Base-by-base conservation (phyloP, 78 protist species). In the Chrysochromulina parva region DNA sequence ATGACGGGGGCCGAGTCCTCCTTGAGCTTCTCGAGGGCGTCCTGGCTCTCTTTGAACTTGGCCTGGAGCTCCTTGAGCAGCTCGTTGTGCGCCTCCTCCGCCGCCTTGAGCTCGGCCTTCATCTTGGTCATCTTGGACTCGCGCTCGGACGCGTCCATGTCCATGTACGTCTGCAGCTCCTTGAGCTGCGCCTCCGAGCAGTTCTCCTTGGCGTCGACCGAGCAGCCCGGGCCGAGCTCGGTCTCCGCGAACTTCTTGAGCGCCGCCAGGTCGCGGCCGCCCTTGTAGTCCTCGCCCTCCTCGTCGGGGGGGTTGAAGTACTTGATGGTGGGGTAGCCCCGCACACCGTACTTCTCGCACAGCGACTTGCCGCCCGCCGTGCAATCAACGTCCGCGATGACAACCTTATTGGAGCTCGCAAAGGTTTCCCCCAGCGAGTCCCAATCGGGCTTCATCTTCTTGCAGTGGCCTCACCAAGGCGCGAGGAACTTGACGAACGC, bases 241-340 rank as follows among this genome's bases (percentile, higher is more conserved):
- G 19, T 16, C 55, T 59, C 78, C 1, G 60, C 78, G 20, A 62
- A 62, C 59, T 85, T 85, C 80, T 59, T 65, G n/a, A 82, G 52
- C 58, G 38, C n/a, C 20, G 50, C 74, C 48, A 62, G 60, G 52
- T 47, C 57, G 57, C 90, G 90, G 57, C 90, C 90, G 73, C 90
- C 90, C 90, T 85, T 58, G 90, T 85, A 85, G 90, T 85, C 90
- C 19, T 62, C 74, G 76, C 85, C 85, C 16, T 76, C 85, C 53
- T 76, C 85, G 19, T 52, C 28, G 52, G 80, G 80, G 52, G 80
- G 80, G 53, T 52, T 48, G 85, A 11, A 76, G 85, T 76, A 76
- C 85, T 57, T 58, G 78, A 88, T 17, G 54, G 91, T 88, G 22
- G 92, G 92, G 85, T 65, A 90, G 48, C 92, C 92, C 67, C 50